Percentiles rank a stretch among this genome's conserved stretches.
phyloP scores from a whole-genome alignment of 208 protist genomes.

The Endotrypanum monterogeii region DNA sequence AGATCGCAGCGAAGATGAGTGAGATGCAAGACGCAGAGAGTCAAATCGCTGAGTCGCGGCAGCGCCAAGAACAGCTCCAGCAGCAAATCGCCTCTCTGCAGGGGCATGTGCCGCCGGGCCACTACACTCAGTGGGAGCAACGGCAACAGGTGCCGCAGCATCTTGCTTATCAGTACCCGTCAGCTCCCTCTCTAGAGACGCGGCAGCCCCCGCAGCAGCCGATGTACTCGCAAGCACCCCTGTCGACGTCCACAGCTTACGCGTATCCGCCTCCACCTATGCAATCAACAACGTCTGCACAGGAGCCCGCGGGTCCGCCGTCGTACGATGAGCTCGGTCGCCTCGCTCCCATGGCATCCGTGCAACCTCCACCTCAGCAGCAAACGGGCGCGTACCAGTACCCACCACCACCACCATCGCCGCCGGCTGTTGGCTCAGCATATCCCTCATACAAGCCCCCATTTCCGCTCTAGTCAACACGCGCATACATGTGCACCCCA shows the following conservation, averaged over 20 bases:
- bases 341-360: neutral
- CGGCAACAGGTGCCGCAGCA: constrained; percentile 9
- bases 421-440: neutral
- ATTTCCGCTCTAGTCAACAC: constrained; percentile 9
- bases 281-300: neutral
- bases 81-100: constrained; percentile 33
- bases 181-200: neutral
- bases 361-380: constrained; percentile 5
- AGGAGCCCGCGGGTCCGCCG: constrained; percentile 13
- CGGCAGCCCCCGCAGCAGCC: constrained; percentile 13
- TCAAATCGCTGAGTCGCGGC: constrained; percentile 46
- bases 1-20: constrained; percentile 75
- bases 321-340: constrained; percentile 31
- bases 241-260: neutral
- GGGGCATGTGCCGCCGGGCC: constrained; percentile 14
- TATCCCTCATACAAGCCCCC: constrained; percentile 34
- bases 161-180: neutral
- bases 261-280: constrained; percentile 4
- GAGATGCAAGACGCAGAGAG: constrained; percentile 55
- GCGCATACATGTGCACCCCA: neutral
- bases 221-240: neutral
- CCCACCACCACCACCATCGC: constrained; percentile 21
- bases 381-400: constrained; percentile 23
- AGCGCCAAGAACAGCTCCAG: constrained; percentile 42
- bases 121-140: neutral